Evolutionary conservation across 257 asterid genomes (phyloP).

Genomic region (Petunia secreta): DNA sequence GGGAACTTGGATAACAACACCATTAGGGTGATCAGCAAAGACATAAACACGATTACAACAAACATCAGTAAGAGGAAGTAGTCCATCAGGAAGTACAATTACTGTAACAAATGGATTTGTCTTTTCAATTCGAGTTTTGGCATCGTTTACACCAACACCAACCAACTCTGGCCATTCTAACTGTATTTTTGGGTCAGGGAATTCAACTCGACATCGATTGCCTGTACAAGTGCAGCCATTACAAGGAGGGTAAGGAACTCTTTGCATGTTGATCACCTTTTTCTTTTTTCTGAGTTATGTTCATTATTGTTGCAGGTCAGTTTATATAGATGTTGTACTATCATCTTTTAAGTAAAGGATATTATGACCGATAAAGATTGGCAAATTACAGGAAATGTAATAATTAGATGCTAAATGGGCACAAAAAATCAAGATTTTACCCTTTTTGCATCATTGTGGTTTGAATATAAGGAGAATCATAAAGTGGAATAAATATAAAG

Average conservation of each 20-base stretch:
- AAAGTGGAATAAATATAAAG: no score
- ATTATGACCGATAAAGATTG: no score
- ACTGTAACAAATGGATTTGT: conserved; percentile 17
- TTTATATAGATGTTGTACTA: no score
- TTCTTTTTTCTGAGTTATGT: no score
- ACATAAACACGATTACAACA: conserved; percentile 17
- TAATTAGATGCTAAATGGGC: no score
- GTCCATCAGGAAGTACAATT: background rate
- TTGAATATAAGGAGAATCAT: no score
- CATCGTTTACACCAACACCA: background rate
- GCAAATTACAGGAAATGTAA: no score
- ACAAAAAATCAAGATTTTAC: no score
- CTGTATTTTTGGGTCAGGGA: background rate
- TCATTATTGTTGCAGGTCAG: no score
- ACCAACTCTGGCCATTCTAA: conserved; percentile 25
- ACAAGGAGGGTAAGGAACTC: conserved; percentile 17
- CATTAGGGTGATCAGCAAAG: conserved; percentile 5
- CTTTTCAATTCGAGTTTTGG: background rate
- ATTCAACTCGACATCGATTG: background rate
- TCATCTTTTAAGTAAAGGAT: no score
- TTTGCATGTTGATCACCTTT: no score
- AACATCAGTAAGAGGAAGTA: background rate
- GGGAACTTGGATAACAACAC: background rate
- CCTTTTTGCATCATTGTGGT: no score
- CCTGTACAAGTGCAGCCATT: background rate